Percentiles rank a stretch among this genome's conserved stretches.
Evolutionary conservation across 345 rosid species (phyloP).

Genomic region (Erodium maritimum): DNA sequence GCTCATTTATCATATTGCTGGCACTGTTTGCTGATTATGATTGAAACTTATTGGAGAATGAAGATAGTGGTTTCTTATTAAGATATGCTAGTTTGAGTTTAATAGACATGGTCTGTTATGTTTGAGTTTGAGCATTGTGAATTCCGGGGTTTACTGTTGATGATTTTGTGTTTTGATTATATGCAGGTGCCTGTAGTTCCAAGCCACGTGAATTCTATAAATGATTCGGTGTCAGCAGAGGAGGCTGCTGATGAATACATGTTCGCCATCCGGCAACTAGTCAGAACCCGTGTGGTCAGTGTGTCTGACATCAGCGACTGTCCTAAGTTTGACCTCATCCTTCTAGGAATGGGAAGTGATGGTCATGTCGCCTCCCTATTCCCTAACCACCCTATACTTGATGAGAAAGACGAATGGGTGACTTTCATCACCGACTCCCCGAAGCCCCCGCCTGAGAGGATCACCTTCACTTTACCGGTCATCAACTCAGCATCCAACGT

Average conservation of each 20-base stretch:
- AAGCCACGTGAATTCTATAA: constrained; percentile 68
- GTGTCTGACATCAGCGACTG: constrained; percentile 69
- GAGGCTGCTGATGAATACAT: constrained; percentile 70
- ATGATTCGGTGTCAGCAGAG: constrained; percentile 67
- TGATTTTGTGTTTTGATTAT: neutral
- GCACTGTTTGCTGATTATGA: neutral
- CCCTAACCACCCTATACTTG: constrained; percentile 53
- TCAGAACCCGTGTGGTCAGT: constrained; percentile 45
- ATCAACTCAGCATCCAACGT: constrained; percentile 79
- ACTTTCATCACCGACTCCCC: constrained; percentile 65
- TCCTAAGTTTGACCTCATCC: constrained; percentile 83
- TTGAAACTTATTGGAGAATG: neutral
- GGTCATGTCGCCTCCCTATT: constrained; percentile 88
- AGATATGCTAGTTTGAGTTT: neutral
- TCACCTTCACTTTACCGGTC: constrained; percentile 85
- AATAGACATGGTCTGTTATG: no score
- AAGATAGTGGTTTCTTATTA: neutral
- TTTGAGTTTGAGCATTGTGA: neutral
- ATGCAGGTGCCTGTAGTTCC: constrained; percentile 66
- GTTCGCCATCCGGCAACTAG: constrained; percentile 63
- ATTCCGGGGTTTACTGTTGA: neutral
- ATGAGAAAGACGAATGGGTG: constrained; percentile 62
- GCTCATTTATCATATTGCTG: neutral
- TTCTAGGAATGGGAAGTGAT: constrained; percentile 81
- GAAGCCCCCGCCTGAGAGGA: constrained; percentile 80